A percentile compares a stretch with the other conserved stretches of the same genome.
phyloP scores from a whole-genome alignment of 2,329 filamentous ascomycete genomes.

The Thermothelomyces thermophilus region DNA sequence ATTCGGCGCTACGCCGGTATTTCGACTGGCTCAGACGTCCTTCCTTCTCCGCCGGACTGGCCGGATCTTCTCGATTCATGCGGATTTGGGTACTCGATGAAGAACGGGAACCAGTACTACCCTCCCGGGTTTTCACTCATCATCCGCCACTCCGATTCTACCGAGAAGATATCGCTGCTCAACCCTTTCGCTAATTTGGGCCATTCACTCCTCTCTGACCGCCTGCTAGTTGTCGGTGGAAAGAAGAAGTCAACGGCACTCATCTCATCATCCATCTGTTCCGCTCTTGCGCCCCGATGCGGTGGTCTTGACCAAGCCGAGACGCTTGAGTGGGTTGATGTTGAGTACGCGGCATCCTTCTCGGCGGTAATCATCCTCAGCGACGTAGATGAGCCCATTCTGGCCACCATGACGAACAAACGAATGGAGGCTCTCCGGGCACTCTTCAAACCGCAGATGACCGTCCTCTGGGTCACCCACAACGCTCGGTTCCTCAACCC shows the following conservation, averaged over 20 bases:
- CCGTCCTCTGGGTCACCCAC: conserved; percentile 29
- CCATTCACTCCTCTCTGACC: conserved; percentile 17
- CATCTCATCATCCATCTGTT: conserved; percentile 21
- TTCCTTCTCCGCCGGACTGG: conserved; percentile 30
- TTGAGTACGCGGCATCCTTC: conserved; percentile 20
- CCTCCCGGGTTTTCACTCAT: conserved; percentile 32
- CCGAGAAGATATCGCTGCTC: conserved; percentile 21
- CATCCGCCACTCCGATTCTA: conserved; percentile 32
- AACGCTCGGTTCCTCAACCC: conserved; percentile 22
- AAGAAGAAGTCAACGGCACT: conserved; percentile 11
- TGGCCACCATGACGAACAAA: conserved; percentile 30
- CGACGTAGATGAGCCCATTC: conserved; percentile 33
- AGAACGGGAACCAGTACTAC: conserved; percentile 30
- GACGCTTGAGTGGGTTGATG: conserved; percentile 27
- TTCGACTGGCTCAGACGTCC: neutral
- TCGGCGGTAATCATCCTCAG: conserved; percentile 32
- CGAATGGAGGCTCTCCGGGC: conserved; percentile 26
- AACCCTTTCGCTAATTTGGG: conserved; percentile 12
- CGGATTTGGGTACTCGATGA: conserved; percentile 30
- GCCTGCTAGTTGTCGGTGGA: conserved; percentile 32
- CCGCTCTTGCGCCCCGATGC: conserved; percentile 23
- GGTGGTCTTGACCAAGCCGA: conserved; percentile 13
- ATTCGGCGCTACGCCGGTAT: conserved; percentile 16
- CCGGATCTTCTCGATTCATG: conserved; percentile 29
- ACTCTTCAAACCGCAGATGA: conserved; percentile 27